Conservation (phyloP, 2,329 filamentous ascomycete species). For the Neoscytalidium dimidiatum region DNA sequence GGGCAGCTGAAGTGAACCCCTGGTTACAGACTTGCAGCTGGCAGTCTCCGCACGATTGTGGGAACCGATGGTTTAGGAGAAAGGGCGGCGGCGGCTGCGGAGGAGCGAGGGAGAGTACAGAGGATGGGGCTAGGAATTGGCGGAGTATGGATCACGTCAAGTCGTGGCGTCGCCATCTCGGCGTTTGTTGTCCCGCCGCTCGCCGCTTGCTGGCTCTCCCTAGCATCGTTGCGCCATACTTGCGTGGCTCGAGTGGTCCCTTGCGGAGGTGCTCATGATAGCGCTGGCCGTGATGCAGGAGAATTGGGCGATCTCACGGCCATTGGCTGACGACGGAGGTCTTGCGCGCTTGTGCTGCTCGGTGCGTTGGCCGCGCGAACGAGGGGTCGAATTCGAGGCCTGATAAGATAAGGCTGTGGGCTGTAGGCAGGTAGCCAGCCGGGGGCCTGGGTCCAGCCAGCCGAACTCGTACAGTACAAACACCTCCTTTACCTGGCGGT, state of each 20-base stretch:
- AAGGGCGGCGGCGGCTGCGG: not conserved
- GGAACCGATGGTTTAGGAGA: not conserved
- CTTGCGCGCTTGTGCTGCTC: not conserved
- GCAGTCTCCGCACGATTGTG: not conserved
- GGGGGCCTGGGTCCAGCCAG: too few relatives aligned
- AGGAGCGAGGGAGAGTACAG: not conserved
- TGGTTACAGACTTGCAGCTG: not conserved
- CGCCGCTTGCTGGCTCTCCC: not conserved
- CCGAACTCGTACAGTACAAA: too few relatives aligned
- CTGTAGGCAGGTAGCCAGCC: too few relatives aligned
- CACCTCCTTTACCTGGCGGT: not conserved
- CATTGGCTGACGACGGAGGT: not conserved
- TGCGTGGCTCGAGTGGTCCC: not conserved
- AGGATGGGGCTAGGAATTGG: not conserved
- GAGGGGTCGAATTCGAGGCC: not conserved
- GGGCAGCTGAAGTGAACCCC: not conserved
- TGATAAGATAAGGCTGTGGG: conserved; percentile 16
- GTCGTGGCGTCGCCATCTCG: conserved; percentile 12
- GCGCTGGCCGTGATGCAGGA: not conserved
- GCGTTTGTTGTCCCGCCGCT: conserved; percentile 2
- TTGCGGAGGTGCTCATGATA: not conserved
- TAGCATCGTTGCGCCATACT: not conserved
- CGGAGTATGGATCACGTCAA: not conserved
- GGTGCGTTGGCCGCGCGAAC: not conserved
- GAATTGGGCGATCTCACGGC: not conserved